A percentile compares a stretch with the other conserved stretches of the same genome.
phyloP scores from a whole-genome alignment of 441 rosid species.

The Gossypium schwendimanii region DNA sequence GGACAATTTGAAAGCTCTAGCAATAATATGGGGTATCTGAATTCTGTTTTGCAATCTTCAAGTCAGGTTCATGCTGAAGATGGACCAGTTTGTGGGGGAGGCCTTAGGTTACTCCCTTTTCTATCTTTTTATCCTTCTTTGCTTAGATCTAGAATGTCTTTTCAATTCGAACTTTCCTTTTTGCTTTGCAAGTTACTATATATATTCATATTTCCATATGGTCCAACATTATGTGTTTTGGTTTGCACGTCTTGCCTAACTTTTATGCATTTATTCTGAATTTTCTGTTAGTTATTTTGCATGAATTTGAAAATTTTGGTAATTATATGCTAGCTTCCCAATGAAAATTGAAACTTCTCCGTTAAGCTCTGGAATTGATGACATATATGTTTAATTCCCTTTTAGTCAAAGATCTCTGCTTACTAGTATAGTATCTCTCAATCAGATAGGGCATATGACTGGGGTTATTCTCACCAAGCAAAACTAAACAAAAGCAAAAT shows the following conservation, averaged over 20 bases:
- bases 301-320: not conserved
- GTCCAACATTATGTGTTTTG: not conserved
- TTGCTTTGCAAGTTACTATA: not conserved
- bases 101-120: constrained; percentile 53
- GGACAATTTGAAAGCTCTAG: constrained; percentile 19
- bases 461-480: not conserved
- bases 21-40: constrained; percentile 62
- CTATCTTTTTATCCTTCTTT: not conserved
- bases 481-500: not conserved
- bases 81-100: constrained; percentile 81
- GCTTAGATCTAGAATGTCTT: constrained; percentile 10
- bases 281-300: not conserved
- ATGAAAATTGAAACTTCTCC: not conserved
- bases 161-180: not conserved
- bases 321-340: not conserved
- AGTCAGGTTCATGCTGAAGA: constrained; percentile 67
- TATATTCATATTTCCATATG: not conserved
- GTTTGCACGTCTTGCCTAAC: not conserved
- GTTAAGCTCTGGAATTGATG: not conserved
- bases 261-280: constrained; percentile 10
- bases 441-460: not conserved
- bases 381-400: not conserved
- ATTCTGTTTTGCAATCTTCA: constrained; percentile 67
- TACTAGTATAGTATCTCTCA: not conserved
- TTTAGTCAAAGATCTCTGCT: not conserved